Conservation (phyloP, 2,329 filamentous ascomycete species). For the Phialophora expanda region DNA sequence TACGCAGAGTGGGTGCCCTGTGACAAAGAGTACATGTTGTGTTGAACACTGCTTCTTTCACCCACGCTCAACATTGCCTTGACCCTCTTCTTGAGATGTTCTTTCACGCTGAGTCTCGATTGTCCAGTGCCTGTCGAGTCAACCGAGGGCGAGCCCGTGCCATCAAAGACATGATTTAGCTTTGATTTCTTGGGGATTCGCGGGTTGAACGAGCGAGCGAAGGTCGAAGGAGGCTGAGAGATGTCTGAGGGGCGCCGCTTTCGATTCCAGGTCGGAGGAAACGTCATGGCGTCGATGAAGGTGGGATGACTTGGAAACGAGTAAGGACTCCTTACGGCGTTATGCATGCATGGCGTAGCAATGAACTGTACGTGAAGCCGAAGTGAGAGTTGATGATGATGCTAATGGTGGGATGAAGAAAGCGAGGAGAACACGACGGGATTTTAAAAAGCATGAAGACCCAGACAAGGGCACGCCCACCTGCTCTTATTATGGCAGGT, state of each 20-base stretch:
- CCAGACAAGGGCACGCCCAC: not conserved
- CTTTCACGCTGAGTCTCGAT: constrained; percentile 31
- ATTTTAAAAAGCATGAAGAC: not conserved
- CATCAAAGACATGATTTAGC: constrained; percentile 33
- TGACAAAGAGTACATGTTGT: constrained; percentile 13
- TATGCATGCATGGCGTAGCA: constrained; percentile 21
- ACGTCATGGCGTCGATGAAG: constrained; percentile 26
- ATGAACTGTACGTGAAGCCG: constrained; percentile 10
- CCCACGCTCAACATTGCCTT: constrained; percentile 29
- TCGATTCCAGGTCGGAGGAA: constrained; percentile 28
- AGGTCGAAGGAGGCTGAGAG: constrained; percentile 11
- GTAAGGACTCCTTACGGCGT: not conserved
- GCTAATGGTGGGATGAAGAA: constrained; percentile 12
- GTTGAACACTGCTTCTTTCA: constrained; percentile 24
- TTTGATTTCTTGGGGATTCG: constrained; percentile 26
- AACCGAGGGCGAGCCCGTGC: constrained; percentile 31
- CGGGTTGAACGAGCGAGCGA: constrained; percentile 9
- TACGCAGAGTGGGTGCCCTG: constrained; percentile 15
- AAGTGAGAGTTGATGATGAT: constrained; percentile 18
- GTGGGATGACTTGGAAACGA: too few species aligned
- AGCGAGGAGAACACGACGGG: not conserved
- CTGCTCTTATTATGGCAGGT: not conserved
- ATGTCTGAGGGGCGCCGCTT: constrained; percentile 23
- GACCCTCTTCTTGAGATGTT: constrained; percentile 31
- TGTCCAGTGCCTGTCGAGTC: constrained; percentile 33